Evolutionary conservation across 2,329 filamentous ascomycete species (phyloP), one percentile per base, ranked within the genome.

Genomic region (Fusarium brachygibbosum): DNA sequence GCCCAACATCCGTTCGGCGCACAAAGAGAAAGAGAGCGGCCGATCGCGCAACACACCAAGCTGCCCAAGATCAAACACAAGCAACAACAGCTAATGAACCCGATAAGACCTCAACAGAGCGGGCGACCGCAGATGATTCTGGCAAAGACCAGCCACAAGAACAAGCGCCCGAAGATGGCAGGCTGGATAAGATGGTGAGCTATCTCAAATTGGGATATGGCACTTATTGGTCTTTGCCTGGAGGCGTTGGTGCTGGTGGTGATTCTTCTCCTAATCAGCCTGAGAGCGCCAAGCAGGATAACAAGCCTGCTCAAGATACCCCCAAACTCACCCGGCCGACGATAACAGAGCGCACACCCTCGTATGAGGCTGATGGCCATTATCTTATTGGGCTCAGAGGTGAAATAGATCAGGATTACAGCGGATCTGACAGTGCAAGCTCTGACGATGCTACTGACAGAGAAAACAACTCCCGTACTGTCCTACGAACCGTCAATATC

Each of bases 321-420:
- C 21, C 34, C 5, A 70, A 71, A 29, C 19, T 35, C n/a, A 8
- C 23, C 32, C 72, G 60, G 3, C 63, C 71, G 28, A 42, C 31
- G 13, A 16, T 70, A 10, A 32, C 52, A 6, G 67, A 57, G 10
- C 66, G 67, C 4, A 57, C 70, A 1, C 61, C 75, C 6, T 76
- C 77, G 2, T 69, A 73, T n/a, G 77, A 79, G 35, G 70, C 76
- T 8, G 65, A 69, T 5, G 86, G 84, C 0, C 81, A 82, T 50
- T 94, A 89, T 72, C 80, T 94, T 23, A 86, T 94, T 58, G 91
- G 91, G 0, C 83, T 93, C 8, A 85, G 87, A 68, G 91, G 90
- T 9, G 84, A 90, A 35, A 83, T 92, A 32, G 86, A 89, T 14
- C 84, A 87, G 41, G 74, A 75, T 14, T 69, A 60, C 9, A 75